These are phyloP conservation scores for Wallacemonas sp. DNA, from an alignment of 208 protist genomes.

Conservation along the genomic window DNA sequence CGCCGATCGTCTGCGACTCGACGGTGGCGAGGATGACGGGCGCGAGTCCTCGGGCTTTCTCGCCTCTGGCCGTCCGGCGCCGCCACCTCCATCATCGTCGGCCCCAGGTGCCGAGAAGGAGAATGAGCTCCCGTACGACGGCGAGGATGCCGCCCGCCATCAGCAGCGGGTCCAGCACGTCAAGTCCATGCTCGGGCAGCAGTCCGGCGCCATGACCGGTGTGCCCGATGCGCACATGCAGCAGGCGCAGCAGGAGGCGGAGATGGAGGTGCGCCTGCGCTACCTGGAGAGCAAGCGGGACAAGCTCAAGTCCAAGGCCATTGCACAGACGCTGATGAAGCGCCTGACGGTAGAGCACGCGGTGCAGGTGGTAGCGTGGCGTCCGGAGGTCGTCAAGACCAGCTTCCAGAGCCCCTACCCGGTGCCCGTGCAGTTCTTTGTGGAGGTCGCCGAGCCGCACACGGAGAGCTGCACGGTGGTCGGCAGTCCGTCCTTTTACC, in stretches of 20 bases:
- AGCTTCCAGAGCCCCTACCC: conserved; percentile 73
- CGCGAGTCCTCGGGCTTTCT: not conserved
- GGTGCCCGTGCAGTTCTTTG: conserved; percentile 64
- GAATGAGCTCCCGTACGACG: not conserved
- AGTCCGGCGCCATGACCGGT: conserved; percentile 41
- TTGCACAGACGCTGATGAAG: conserved; percentile 69
- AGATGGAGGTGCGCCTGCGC: conserved; percentile 77
- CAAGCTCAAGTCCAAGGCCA: conserved; percentile 66
- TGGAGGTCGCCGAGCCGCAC: conserved; percentile 48
- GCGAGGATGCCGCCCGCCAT: conserved; percentile 36
- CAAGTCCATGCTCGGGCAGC: conserved; percentile 42
- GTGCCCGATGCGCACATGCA: conserved; percentile 58
- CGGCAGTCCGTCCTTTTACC: conserved; percentile 41
- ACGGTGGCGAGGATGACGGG: conserved; percentile 2
- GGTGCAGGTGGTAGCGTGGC: conserved; percentile 57
- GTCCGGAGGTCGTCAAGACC: conserved; percentile 59
- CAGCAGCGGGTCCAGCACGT: conserved; percentile 67
- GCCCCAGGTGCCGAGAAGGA: not conserved
- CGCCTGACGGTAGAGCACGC: conserved; percentile 72
- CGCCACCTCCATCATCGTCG: not conserved
- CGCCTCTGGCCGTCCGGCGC: not conserved
- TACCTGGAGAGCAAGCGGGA: conserved; percentile 81
- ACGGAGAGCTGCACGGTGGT: conserved; percentile 38
- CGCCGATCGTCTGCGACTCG: conserved; percentile 34
- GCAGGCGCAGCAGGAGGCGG: conserved; percentile 36